Evolutionary conservation across 306 rosid genomes (phyloP).

Genomic region (Castanea crenata): DNA sequence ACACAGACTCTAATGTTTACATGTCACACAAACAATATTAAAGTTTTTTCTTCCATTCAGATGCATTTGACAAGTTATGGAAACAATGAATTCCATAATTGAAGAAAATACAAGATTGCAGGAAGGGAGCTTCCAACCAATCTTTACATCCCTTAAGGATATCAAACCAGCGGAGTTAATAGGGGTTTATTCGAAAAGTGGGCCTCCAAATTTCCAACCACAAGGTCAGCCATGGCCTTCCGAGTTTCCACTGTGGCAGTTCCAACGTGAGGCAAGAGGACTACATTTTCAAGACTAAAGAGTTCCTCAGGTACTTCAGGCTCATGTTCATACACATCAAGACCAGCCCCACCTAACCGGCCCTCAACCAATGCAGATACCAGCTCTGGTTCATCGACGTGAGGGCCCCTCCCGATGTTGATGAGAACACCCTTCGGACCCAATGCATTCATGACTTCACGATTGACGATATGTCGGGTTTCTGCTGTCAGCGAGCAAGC

Average conservation of each 20-base stretch:
- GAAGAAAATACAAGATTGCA: background rate
- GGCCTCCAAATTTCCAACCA: constrained; percentile 69
- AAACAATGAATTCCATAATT: constrained; percentile 3
- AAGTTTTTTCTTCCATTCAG: background rate
- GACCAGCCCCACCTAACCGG: constrained; percentile 80
- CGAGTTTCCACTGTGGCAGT: constrained; percentile 72
- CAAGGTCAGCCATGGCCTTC: constrained; percentile 71
- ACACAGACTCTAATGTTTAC: background rate
- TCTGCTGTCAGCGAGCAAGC: constrained; percentile 70
- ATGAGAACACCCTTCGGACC: constrained; percentile 77
- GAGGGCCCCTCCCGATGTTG: constrained; percentile 83
- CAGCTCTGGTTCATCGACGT: constrained; percentile 72
- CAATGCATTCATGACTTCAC: constrained; percentile 65
- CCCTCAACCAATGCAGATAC: constrained; percentile 78
- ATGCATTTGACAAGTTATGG: background rate
- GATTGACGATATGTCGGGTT: constrained; percentile 60
- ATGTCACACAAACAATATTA: background rate
- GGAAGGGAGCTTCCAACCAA: background rate
- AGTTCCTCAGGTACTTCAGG: constrained; percentile 75
- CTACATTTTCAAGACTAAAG: constrained; percentile 71
- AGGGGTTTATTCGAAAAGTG: constrained; percentile 71
- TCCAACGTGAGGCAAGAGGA: constrained; percentile 73
- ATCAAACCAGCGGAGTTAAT: constrained; percentile 57
- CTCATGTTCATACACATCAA: constrained; percentile 79
- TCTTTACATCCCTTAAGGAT: background rate